Evolutionary conservation across 305 asterid species (phyloP), one percentile per base, ranked within the genome.

Genomic region (Fraxinus greggii): DNA sequence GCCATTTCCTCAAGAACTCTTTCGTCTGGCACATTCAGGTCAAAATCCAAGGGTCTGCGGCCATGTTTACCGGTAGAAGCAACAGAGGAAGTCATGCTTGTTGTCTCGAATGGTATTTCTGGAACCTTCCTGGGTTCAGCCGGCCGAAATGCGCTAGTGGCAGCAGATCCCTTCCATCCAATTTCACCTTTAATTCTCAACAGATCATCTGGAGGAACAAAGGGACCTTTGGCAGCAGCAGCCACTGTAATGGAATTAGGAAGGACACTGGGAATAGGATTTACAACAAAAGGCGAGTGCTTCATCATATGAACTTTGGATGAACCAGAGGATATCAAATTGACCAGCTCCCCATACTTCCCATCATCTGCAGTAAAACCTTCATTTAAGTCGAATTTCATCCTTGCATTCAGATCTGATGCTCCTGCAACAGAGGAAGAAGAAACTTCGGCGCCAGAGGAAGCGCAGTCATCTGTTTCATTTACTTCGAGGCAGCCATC

Each of bases 101-200:
- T 19, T 19, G 88, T 56, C 83, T 79, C 81, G 48, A 83, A 48
- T 12, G 85, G 87, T 65, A 76, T 45, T 83, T 90, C 95, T 75
- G 81, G 79, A 72, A 84, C 87, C 86, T 90, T 94, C 75, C 99
- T 81, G 63, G 99, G 98, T 83, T 95, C 99, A 21, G 98, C 98
- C 7, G 98, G 99, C 45, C 98, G 92, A 84, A 95, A 95, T 54
- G 98, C 99, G 85, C 98, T 95, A 7, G 99, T 95, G 45, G 97
- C 93, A 63, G 99, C 98, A 78, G 98, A 93, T 8, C 99, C 99
- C 83, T 91, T 94, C 99, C 99, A 95, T 28, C 98, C 94, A 74
- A 92, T 90, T 80, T 90, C 98, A 69, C 90, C 96, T 88, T 85
- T 95, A 76, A 81, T 89, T 85, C 94, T 91, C 87, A 95, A 78